phyloP scores from a whole-genome alignment of 495 filamentous ascomycete species.

The Penicillium paradoxum region DNA sequence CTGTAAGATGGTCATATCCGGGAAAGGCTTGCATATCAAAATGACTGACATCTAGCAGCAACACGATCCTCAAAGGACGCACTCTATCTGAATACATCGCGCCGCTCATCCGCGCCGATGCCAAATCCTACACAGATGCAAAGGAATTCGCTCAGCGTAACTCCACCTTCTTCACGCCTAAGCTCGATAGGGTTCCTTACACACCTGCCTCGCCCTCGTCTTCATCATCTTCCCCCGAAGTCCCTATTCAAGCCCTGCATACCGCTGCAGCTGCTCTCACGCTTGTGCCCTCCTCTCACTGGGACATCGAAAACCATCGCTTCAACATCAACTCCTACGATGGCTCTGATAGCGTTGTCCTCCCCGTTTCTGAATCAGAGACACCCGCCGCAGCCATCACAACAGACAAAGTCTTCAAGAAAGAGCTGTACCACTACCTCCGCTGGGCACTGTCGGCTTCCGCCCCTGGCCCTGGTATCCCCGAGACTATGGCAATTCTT shows the following conservation, averaged over 20 bases:
- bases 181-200: slow-evolving; percentile 33
- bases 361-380: slow-evolving; percentile 2
- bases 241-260: slow-evolving; percentile 36
- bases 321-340: slow-evolving; percentile 38
- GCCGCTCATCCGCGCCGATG: slow-evolving; percentile 53
- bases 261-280: slow-evolving; percentile 34
- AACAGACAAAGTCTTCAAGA: slow-evolving; percentile 38
- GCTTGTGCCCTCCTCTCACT: slow-evolving; percentile 36
- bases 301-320: slow-evolving; percentile 34
- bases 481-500: slow-evolving; percentile 56
- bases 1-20: slow-evolving; percentile 22
- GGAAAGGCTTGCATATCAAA: neutral
- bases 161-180: slow-evolving; percentile 57
- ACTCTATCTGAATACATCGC: slow-evolving; percentile 37
- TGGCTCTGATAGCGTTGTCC: slow-evolving; percentile 19
- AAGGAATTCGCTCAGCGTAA: slow-evolving; percentile 55
- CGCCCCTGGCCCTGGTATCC: slow-evolving; percentile 53
- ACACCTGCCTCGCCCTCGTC: slow-evolving; percentile 13
- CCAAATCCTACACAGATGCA: slow-evolving; percentile 56
- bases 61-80: slow-evolving; percentile 28
- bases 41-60: slow-evolving; percentile 16
- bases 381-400: slow-evolving; percentile 1
- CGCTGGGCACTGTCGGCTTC: slow-evolving; percentile 63
- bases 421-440: slow-evolving; percentile 51
- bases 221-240: slow-evolving; percentile 6